A percentile compares a stretch with the other conserved stretches of the same genome.
Evolutionary conservation across 2,329 filamentous ascomycete genomes (phyloP).

Genomic region (Sporothrix brunneoviolacea): DNA sequence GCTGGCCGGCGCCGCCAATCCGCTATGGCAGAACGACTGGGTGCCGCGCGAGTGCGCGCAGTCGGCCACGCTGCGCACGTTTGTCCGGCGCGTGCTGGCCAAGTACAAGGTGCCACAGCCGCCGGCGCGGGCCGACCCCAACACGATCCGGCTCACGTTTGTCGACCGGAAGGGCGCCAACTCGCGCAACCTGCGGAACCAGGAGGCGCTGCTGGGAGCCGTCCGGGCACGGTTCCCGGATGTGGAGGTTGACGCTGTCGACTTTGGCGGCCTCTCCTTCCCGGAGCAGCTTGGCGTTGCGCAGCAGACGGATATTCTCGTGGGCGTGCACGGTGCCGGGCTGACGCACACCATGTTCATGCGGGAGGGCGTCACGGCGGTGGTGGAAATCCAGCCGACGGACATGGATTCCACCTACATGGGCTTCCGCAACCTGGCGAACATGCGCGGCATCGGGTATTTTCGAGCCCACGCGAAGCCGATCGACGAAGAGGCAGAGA

Average conservation of each 20-base stretch:
- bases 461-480: no score
- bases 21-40: constrained; percentile 38
- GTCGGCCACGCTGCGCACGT: constrained; percentile 26
- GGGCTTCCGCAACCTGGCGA: constrained; percentile 36
- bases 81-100: constrained; percentile 27
- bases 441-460: constrained; percentile 18
- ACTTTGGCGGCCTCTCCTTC: constrained; percentile 32
- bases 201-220: not conserved
- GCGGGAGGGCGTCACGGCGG: constrained; percentile 23
- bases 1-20: constrained; percentile 34
- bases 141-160: constrained; percentile 26
- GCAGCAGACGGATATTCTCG: constrained; percentile 32
- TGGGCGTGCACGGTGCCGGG: constrained; percentile 37
- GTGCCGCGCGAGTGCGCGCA: constrained; percentile 25
- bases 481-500: no score
- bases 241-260: constrained; percentile 18
- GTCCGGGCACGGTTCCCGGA: not conserved
- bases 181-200: no score
- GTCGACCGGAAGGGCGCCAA: constrained; percentile 18
- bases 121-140: not conserved
- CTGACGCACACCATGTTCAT: constrained; percentile 36
- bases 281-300: constrained; percentile 29
- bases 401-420: constrained; percentile 24
- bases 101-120: constrained; percentile 21
- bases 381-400: constrained; percentile 36